These are phyloP conservation scores for Abelmoschus esculentus DNA, from an alignment of 345 rosid genomes.

Conservation along the genomic window DNA sequence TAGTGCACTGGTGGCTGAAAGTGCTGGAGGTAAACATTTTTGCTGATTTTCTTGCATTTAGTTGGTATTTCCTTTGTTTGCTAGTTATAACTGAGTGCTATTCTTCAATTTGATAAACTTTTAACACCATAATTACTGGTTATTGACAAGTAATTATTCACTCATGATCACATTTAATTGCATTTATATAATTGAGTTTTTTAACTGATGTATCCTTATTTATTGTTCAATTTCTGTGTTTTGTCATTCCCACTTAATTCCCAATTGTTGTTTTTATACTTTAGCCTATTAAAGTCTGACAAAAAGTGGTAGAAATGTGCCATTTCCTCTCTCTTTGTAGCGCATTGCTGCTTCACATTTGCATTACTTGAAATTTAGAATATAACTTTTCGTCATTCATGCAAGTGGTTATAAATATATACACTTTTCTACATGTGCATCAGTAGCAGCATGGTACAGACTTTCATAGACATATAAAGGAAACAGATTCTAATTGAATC, in stretches of 20 bases:
- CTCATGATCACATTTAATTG: neutral
- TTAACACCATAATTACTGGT: neutral
- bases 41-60: neutral
- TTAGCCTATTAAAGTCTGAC: neutral
- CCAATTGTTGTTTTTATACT: neutral
- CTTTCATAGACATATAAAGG: neutral
- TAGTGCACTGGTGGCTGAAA: conserved; percentile 63
- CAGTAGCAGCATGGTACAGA: neutral
- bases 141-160: neutral
- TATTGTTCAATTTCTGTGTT: neutral
- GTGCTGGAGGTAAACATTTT: conserved; percentile 45
- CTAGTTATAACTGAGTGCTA: conserved; percentile 2
- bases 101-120: neutral
- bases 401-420: neutral
- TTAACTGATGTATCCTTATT: neutral
- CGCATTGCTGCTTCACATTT: neutral
- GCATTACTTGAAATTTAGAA: neutral
- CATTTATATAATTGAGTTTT: neutral
- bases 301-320: neutral
- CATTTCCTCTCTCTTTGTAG: conserved; percentile 1
- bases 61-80: neutral
- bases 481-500: conserved; percentile 9
- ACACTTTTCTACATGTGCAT: neutral
- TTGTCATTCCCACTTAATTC: neutral
- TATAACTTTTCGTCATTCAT: neutral